Base-by-base conservation (phyloP, 768 basidiomycete species). In the Auriculariales sp. region DNA sequence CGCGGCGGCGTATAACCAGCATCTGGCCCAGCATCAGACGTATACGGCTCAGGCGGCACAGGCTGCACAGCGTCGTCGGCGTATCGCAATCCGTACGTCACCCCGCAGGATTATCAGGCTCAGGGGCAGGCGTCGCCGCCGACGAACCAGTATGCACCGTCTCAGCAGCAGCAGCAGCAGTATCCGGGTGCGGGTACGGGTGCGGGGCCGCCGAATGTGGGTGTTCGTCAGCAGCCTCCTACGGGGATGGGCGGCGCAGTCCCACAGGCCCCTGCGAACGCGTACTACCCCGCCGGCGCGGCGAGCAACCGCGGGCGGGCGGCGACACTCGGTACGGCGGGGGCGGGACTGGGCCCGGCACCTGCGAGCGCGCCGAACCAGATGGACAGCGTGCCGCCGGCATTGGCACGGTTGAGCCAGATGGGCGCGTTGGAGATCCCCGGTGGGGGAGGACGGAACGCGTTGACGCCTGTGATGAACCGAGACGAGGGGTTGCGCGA, bases 401-500 rank as follows among this genome's bases (percentile, higher is more conserved):
- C 94, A 33, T 71, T 99, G 24, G 91, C 90, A 22, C 75, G 89
- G 29, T 65, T 93, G 54, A 83, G 88, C 49, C 88, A 90, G 27
- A 89, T 90, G 83, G 59, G 59, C 5, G 86, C 85, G 53, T 80
- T 83, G 65, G 85, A 83, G 63, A 78, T 80, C 58, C 82, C 81
- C 55, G 76, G 69, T 46, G 66, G 66, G 58, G 78, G 80, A 33
- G 39, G 39, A 19, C 72, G 89, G 49, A 88, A 89, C 57, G 84
- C 88, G 19, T 63, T 95, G 63, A 95, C 91, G 12, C 94, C 94
- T 2, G 92, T 95, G 28, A 66, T 98, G 55, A 93, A 94, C 57
- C 75, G 94, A 48, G 94, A 98, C 56, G 94, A 99, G 54, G 84
- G 88, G 36, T 84, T 90, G 71, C 78, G 83, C 35, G 94, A 97